Conservation (phyloP, 2,329 filamentous ascomycete genomes). For the Uncinocarpus reesii region DNA sequence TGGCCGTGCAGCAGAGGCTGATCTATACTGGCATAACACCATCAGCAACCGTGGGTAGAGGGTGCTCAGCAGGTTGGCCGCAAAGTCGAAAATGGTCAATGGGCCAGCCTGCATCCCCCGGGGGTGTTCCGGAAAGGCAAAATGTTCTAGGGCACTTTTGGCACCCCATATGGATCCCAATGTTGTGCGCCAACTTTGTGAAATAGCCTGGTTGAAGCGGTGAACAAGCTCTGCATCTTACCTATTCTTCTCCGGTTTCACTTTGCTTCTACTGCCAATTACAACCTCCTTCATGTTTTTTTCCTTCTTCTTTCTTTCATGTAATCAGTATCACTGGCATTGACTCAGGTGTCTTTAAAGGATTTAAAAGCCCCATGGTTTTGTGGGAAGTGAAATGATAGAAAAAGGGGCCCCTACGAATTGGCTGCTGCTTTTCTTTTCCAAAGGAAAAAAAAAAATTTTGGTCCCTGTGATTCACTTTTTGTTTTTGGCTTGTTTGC, state of each 20-base stretch:
- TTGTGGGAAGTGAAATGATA: background rate
- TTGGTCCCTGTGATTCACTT: slow-evolving; percentile 13
- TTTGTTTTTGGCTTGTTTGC: too few species aligned
- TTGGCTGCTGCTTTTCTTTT: slow-evolving; percentile 7
- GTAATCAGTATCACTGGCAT: slow-evolving; percentile 2
- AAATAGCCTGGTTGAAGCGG: slow-evolving; percentile 48
- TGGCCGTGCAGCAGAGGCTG: slow-evolving; percentile 31
- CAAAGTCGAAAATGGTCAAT: slow-evolving; percentile 53
- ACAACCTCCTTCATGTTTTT: slow-evolving; percentile 6
- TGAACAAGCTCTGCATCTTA: slow-evolving; percentile 19
- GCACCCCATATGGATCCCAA: slow-evolving; percentile 54
- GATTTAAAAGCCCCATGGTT: background rate
- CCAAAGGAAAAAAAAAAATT: too few species aligned
- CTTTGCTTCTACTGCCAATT: background rate
- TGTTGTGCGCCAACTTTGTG: slow-evolving; percentile 58
- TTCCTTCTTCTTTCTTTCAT: slow-evolving; percentile 8
- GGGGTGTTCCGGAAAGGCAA: slow-evolving; percentile 57
- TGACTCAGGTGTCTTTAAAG: background rate
- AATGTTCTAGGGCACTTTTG: slow-evolving; percentile 57
- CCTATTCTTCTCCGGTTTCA: background rate
- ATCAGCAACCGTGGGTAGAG: slow-evolving; percentile 60
- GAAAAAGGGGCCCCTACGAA: background rate
- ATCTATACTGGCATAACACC: slow-evolving; percentile 35
- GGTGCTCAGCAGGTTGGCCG: slow-evolving; percentile 56
- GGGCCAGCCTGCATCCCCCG: slow-evolving; percentile 46